Base-by-base conservation (phyloP, 148 eudicot species). In the Camellia lanceoleosa region DNA sequence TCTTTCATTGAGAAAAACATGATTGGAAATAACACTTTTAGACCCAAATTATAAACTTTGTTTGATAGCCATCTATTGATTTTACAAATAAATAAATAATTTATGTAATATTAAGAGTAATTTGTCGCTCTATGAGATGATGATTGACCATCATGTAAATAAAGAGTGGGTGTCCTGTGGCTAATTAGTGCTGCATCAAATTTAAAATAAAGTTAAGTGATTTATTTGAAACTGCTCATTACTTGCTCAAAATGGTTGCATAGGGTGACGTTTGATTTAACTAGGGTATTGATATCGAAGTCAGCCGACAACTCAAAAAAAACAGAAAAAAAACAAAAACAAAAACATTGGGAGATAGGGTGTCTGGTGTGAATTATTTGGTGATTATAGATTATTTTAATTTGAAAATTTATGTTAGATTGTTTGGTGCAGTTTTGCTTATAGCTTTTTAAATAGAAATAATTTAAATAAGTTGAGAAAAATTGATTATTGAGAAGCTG, bases 121-220 rank as follows among this genome's bases (percentile, higher is more conserved):
- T 47, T 77, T 77, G 70, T 43, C 46, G 13, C 30, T 51, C 71
- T 76, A 64, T 77, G 46, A 64, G 79, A 64, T 64, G 61, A 64
- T 77, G 61, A 77, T 63, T 77, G 79, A 77, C 71, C 68, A 77
- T 77, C 42, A 77, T 77, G 60, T 49, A 49, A 76, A 77, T 47
- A 12, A 49, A 65, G 60, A 77, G 71, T 63, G 71, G 44, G 58
- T 15, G 6, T 77, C 79, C 71, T 41, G 71, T 77, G 20, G 59
- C 16, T 77, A 65, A 77, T 49, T 64, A 64, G 64, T 77, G 70
- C 38, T 41, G 56, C 19, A 14, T 75, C 54, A 61, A 15, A 60
- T 74, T 42, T 18, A 41, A 18, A 74, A 30, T 30, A 30, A 74
- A 74, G 78, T n/a, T 41, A 58, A 30, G 62, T 19, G 13, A 65